Conservation (phyloP, 768 basidiomycete species). For the Pleurotus pulmonarius region DNA sequence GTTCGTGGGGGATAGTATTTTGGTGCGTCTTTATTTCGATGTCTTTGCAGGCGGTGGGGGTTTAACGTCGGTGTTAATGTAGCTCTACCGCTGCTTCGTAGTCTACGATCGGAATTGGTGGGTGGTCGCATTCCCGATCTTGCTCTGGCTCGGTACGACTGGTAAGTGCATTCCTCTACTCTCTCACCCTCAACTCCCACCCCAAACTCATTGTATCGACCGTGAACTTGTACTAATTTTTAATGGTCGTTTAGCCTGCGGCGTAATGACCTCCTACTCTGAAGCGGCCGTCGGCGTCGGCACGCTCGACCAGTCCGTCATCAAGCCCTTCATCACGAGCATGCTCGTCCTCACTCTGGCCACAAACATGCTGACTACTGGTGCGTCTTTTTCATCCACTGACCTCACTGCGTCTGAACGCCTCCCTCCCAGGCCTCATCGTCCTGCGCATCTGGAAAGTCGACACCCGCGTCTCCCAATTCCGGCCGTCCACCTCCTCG, state of each 20-base stretch:
- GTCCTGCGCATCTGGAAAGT: constrained; percentile 33
- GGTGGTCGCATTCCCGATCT: constrained; percentile 23
- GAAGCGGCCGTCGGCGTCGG: constrained; percentile 25
- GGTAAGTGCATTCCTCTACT: constrained; percentile 16
- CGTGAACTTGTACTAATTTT: too few species aligned
- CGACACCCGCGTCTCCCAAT: constrained; percentile 20
- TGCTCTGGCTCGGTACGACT: constrained; percentile 34
- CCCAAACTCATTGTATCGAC: too few species aligned
- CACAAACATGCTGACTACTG: constrained; percentile 32
- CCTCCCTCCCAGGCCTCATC: constrained; percentile 26
- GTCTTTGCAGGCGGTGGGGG: too few species aligned
- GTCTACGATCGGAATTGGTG: constrained; percentile 27
- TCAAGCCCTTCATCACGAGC: constrained; percentile 33
- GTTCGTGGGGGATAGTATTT: constrained; percentile 37
- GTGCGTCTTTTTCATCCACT: constrained; percentile 16
- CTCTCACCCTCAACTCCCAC: not conserved
- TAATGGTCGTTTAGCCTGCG: constrained; percentile 21
- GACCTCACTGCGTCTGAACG: too few species aligned
- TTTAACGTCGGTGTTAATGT: not conserved
- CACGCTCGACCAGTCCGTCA: constrained; percentile 22
- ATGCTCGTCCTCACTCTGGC: constrained; percentile 32
- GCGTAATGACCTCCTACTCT: constrained; percentile 26
- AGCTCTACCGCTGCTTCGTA: constrained; percentile 37
- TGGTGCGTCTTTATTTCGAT: constrained; percentile 23
- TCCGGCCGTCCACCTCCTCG: constrained; percentile 12